Percentiles rank a stretch among this genome's conserved stretches.
Evolutionary conservation across 2,329 filamentous ascomycete species (phyloP).

Genomic region (Catunica adiposa): DNA sequence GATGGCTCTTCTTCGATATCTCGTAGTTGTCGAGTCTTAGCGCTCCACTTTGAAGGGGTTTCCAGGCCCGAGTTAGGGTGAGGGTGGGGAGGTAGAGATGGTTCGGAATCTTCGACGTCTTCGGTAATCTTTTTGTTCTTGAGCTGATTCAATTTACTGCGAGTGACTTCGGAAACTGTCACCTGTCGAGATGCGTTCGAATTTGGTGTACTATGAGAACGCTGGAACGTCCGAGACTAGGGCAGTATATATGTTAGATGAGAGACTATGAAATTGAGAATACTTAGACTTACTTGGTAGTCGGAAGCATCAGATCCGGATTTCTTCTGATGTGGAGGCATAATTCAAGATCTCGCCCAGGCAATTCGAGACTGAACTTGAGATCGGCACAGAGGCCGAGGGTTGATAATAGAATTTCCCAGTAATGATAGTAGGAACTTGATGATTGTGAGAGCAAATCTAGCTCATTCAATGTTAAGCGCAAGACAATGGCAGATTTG

Average conservation of each 20-base stretch:
- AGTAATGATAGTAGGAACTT: no score
- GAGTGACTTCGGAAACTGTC: slow-evolving; percentile 40
- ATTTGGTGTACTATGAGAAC: slow-evolving; percentile 29
- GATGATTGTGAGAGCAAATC: no score
- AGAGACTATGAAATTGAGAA: slow-evolving; percentile 21
- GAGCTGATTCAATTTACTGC: slow-evolving; percentile 41
- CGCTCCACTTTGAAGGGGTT: slow-evolving; percentile 38
- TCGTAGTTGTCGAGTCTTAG: slow-evolving; percentile 28
- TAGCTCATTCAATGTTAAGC: no score
- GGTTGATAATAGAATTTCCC: no score
- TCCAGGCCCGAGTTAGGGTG: slow-evolving; percentile 29
- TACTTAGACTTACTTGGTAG: slow-evolving; percentile 6
- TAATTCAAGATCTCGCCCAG: slow-evolving; percentile 16
- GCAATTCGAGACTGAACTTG: no score
- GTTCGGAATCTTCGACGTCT: slow-evolving; percentile 12
- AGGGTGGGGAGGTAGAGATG: slow-evolving; percentile 15
- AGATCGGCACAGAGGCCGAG: no score
- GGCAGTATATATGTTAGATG: slow-evolving; percentile 8
- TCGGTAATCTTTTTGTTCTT: slow-evolving; percentile 28
- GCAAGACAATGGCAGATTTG: no score
- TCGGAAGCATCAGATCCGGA: slow-evolving; percentile 8
- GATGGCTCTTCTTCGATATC: slow-evolving; percentile 34
- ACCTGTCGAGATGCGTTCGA: slow-evolving; percentile 3
- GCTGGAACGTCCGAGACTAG: slow-evolving; percentile 28
- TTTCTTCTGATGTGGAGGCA: slow-evolving; percentile 8